Percentiles rank a stretch among this genome's conserved stretches.
phyloP scores from a whole-genome alignment of 139 green algal species.

The Volvox africanus region DNA sequence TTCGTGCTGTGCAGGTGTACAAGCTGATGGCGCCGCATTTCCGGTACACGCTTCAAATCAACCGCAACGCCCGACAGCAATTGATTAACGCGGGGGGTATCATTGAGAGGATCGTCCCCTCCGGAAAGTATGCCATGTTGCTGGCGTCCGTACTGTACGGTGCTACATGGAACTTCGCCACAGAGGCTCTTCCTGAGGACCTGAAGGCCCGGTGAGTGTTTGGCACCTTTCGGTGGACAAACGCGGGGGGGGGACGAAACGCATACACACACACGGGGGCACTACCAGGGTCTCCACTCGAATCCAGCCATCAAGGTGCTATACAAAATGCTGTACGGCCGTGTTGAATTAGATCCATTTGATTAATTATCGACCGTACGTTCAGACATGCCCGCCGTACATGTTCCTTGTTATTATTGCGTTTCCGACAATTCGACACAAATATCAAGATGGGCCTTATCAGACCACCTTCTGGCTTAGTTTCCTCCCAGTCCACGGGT shows the following conservation, averaged over 20 bases:
- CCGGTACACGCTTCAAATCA: constrained; percentile 72
- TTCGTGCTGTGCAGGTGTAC: constrained; percentile 9
- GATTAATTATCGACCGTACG: no score
- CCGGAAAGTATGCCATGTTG: constrained; percentile 46
- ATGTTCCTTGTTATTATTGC: no score
- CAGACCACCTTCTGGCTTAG: no score
- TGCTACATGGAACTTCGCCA: constrained; percentile 37
- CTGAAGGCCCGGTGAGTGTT: constrained; percentile 30
- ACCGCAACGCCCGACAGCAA: constrained; percentile 53
- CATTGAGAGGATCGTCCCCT: constrained; percentile 56
- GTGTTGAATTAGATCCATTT: no score
- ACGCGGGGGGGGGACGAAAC: no score
- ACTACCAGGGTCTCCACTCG: background rate
- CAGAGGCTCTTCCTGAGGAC: constrained; percentile 23
- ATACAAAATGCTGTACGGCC: no score
- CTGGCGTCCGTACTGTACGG: constrained; percentile 49
- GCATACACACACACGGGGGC: background rate
- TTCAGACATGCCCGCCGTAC: no score
- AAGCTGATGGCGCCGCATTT: constrained; percentile 71
- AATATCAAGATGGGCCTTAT: no score
- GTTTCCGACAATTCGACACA: no score
- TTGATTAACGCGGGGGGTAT: constrained; percentile 68
- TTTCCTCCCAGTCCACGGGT: no score
- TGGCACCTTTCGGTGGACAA: background rate
- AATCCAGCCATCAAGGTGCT: background rate